Percentiles rank a stretch among this genome's conserved stretches.
Conservation (phyloP, 208 protist genomes). For the Crithidia fasciculata region DNA sequence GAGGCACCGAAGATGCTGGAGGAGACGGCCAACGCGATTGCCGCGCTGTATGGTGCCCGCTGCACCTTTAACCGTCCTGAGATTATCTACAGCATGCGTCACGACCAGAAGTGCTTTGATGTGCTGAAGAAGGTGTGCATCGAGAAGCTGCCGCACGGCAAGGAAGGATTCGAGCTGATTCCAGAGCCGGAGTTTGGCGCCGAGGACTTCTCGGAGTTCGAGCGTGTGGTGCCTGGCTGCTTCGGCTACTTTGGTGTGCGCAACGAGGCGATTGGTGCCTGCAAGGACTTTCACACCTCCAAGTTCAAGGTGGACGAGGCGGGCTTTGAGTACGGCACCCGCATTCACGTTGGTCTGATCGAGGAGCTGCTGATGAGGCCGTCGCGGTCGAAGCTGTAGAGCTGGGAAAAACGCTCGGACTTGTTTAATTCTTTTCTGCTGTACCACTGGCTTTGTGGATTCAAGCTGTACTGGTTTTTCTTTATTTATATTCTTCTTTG, state of each 20-base stretch:
- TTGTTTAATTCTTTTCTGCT: neutral
- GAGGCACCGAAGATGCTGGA: constrained; percentile 49
- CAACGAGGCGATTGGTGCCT: constrained; percentile 27
- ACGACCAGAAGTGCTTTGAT: constrained; percentile 57
- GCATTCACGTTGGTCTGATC: constrained; percentile 56
- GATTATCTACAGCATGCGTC: constrained; percentile 60
- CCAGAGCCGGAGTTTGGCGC: constrained; percentile 52
- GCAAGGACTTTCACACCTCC: constrained; percentile 55
- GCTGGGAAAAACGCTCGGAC: neutral
- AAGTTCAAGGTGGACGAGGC: constrained; percentile 50
- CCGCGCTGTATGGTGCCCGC: constrained; percentile 45
- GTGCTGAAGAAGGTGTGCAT: constrained; percentile 46
- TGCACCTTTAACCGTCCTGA: constrained; percentile 20
- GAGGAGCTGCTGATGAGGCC: constrained; percentile 20
- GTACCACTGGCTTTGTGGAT: too few relatives aligned
- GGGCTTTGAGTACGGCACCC: constrained; percentile 48
- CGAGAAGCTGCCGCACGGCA: constrained; percentile 38
- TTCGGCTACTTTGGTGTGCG: constrained; percentile 58
- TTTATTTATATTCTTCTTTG: too few relatives aligned
- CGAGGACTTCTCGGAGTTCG: constrained; percentile 70
- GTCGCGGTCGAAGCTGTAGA: too few relatives aligned
- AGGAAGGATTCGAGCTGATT: constrained; percentile 41
- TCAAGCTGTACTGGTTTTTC: too few relatives aligned
- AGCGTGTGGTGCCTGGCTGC: constrained; percentile 60
- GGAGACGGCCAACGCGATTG: constrained; percentile 53